phyloP scores from a whole-genome alignment of 2,329 filamentous ascomycete genomes.

The Reticulascus tulasneorum region DNA sequence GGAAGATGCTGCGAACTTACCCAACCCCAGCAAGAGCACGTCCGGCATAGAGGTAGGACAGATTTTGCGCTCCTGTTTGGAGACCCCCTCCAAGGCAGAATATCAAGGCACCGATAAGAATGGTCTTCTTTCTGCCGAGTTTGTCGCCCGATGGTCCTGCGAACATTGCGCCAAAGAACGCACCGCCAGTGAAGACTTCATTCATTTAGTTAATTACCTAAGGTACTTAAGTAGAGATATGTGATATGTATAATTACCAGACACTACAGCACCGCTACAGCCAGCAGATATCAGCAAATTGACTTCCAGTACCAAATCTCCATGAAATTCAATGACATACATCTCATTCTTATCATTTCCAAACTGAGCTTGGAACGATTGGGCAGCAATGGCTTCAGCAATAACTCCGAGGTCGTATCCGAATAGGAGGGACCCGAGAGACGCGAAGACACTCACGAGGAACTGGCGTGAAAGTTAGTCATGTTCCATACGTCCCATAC shows the following conservation, averaged over 20 bases:
- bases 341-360: slow-evolving; percentile 29
- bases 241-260: not conserved
- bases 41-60: slow-evolving; percentile 64
- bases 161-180: slow-evolving; percentile 64
- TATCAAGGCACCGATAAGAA: slow-evolving; percentile 64
- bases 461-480: slow-evolving; percentile 30
- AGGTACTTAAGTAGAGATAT: too few species aligned
- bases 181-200: slow-evolving; percentile 76
- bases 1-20: slow-evolving; percentile 14
- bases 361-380: slow-evolving; percentile 38
- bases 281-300: not conserved
- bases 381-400: slow-evolving; percentile 47
- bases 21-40: slow-evolving; percentile 65
- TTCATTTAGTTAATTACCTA: too few species aligned
- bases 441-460: slow-evolving; percentile 51
- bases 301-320: not conserved
- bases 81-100: slow-evolving; percentile 70
- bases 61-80: slow-evolving; percentile 62
- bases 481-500: too few species aligned
- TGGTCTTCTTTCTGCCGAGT: slow-evolving; percentile 68
- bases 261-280: slow-evolving; percentile 62
- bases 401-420: slow-evolving; percentile 55
- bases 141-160: slow-evolving; percentile 62
- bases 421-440: slow-evolving; percentile 50
- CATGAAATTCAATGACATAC: slow-evolving; percentile 24